phyloP scores from a whole-genome alignment of 2,329 filamentous ascomycete genomes.

The Diaporthe capsici region DNA sequence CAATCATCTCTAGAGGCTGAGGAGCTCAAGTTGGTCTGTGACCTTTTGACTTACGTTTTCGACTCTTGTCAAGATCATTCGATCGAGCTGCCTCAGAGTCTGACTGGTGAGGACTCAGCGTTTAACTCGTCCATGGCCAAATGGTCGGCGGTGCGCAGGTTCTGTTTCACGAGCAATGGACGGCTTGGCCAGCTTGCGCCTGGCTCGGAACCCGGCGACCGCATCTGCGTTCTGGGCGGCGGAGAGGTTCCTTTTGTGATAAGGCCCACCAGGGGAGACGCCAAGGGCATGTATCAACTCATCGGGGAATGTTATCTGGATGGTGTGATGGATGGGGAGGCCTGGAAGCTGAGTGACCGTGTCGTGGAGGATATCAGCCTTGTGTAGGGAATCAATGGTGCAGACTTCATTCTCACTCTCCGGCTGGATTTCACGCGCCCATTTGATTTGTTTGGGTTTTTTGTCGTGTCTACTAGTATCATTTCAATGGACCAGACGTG shows the following conservation, averaged over 20 bases:
- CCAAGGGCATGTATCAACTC: not conserved
- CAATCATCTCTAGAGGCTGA: not conserved
- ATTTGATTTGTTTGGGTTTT: too few species aligned
- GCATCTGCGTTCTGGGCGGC: not conserved
- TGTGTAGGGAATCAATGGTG: not conserved
- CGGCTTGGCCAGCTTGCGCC: not conserved
- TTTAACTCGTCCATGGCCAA: not conserved
- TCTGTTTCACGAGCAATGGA: not conserved
- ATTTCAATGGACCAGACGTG: too few species aligned
- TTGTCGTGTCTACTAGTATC: too few species aligned
- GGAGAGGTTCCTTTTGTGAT: not conserved
- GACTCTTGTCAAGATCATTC: not conserved
- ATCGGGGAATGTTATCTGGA: not conserved
- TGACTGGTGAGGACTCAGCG: not conserved
- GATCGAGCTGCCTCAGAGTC: not conserved
- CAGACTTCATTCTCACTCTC: accelerated
- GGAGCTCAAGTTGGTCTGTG: not conserved
- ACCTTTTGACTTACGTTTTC: not conserved
- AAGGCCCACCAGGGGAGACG: not conserved
- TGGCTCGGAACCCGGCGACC: not conserved
- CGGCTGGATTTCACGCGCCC: not conserved
- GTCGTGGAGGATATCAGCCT: not conserved
- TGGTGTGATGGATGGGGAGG: not conserved
- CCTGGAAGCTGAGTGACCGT: not conserved
- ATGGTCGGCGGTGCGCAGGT: not conserved